Conservation (phyloP, 2,329 filamentous ascomycete species). For the Aspergillus pseudoviridinutans region DNA sequence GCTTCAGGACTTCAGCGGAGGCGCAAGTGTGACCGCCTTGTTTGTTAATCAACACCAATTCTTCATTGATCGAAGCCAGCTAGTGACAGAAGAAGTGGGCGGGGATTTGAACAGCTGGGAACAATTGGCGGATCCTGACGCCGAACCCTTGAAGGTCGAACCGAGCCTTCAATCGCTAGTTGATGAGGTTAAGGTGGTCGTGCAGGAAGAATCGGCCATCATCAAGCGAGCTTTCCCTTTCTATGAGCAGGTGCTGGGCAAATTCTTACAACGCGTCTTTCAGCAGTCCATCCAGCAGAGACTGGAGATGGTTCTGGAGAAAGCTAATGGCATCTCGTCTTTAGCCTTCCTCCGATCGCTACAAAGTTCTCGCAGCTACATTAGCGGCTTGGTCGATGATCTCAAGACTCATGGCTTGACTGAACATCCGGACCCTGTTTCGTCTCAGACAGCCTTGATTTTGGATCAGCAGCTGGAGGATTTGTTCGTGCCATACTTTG, state of each 20-base stretch:
- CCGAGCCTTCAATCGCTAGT: conserved; percentile 86
- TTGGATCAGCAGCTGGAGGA: conserved; percentile 67
- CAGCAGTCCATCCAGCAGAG: conserved; percentile 97
- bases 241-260: conserved; percentile 87
- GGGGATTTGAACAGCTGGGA: conserved; percentile 71
- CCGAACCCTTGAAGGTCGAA: conserved; percentile 86
- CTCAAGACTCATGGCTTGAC: conserved; percentile 91
- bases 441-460: conserved; percentile 71
- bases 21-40: conserved; percentile 86
- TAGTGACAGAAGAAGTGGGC: conserved; percentile 78
- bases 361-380: conserved; percentile 86
- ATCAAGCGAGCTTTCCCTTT: conserved; percentile 96
- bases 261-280: conserved; percentile 93
- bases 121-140: conserved; percentile 86
- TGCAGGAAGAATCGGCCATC: conserved; percentile 95
- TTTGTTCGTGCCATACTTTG: conserved; percentile 63
- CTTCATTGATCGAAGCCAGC: conserved; percentile 92
- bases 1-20: conserved; percentile 91
- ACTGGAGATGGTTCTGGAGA: conserved; percentile 91
- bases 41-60: conserved; percentile 99
- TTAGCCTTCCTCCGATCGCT: conserved; percentile 86
- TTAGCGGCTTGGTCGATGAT: conserved; percentile 83
- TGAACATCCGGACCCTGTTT: conserved; percentile 88
- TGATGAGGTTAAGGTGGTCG: conserved; percentile 90
- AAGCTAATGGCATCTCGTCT: conserved; percentile 86